Percentiles rank a stretch among this genome's conserved stretches.
Conservation (phyloP, 2,329 filamentous ascomycete genomes). For the Fusarium longipes region DNA sequence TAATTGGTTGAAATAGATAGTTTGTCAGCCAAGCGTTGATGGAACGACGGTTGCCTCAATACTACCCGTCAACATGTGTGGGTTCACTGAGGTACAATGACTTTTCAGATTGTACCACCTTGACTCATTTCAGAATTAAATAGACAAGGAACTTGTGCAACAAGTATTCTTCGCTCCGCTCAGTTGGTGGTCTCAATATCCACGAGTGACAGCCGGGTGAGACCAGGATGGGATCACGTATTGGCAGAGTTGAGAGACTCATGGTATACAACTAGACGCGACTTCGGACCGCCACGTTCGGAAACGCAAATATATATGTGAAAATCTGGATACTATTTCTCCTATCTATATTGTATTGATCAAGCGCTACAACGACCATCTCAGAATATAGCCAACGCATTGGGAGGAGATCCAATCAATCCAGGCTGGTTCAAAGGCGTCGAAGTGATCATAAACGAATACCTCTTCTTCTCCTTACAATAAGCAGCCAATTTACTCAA, state of each 20-base stretch:
- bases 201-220: neutral
- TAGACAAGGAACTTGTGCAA: neutral
- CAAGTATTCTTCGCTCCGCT: too few species aligned
- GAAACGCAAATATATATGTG: neutral
- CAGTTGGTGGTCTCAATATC: neutral
- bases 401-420: conserved; percentile 35
- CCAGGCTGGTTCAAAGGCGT: conserved; percentile 59
- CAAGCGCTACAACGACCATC: neutral
- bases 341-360: too few species aligned
- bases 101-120: neutral
- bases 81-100: neutral
- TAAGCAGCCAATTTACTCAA: conserved; percentile 64
- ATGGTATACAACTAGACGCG: neutral
- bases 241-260: neutral
- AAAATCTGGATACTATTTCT: too few species aligned
- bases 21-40: neutral
- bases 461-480: conserved; percentile 64
- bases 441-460: conserved; percentile 72
- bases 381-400: conserved; percentile 43
- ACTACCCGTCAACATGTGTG: neutral
- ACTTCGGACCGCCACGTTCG: too few species aligned
- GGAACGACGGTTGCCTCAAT: neutral
- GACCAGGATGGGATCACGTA: too few species aligned
- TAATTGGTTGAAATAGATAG: neutral
- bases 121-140: neutral